phyloP scores from a whole-genome alignment of 2,329 filamentous ascomycete species.

The Ceratocystis huliohia region DNA sequence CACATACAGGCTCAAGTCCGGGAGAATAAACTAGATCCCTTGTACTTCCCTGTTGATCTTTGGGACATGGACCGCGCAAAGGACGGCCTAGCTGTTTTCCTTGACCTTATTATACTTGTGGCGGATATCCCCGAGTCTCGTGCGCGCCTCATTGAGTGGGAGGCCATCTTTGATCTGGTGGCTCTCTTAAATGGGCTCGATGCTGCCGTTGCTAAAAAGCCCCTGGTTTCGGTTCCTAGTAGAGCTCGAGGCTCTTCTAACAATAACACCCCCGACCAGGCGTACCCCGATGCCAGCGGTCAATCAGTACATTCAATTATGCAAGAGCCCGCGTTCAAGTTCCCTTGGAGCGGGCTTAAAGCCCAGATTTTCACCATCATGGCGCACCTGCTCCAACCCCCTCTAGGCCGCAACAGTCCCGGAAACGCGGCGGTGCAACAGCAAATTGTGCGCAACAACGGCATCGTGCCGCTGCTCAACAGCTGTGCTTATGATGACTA shows the following conservation, averaged over 20 bases:
- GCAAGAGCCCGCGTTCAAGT: conserved; percentile 52
- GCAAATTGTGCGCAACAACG: conserved; percentile 73
- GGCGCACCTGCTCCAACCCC: conserved; percentile 78
- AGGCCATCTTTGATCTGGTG: conserved; percentile 77
- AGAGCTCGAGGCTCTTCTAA: conserved; percentile 26
- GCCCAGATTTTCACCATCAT: conserved; percentile 85
- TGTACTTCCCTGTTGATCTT: conserved; percentile 84
- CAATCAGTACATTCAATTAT: conserved; percentile 30
- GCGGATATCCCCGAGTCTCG: conserved; percentile 78
- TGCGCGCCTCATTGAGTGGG: conserved; percentile 77
- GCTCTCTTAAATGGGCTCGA: conserved; percentile 79
- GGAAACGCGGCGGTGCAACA: conserved; percentile 67
- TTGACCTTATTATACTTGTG: conserved; percentile 84
- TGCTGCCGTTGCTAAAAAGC: conserved; percentile 71
- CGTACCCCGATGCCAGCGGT: conserved; percentile 21
- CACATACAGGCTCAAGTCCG: conserved; percentile 85
- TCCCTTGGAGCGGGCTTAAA: conserved; percentile 65
- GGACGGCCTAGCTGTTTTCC: conserved; percentile 84
- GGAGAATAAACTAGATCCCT: conserved; percentile 57
- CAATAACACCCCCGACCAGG: conserved; percentile 34
- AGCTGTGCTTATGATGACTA: conserved; percentile 86
- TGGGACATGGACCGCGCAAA: conserved; percentile 98
- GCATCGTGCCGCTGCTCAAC: conserved; percentile 75
- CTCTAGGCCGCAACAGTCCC: conserved; percentile 45
- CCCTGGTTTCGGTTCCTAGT: conserved; percentile 37